These are phyloP conservation scores for Phytophthora vignae DNA, from an alignment of 352 stramenopile genomes.

Conservation along the genomic window DNA sequence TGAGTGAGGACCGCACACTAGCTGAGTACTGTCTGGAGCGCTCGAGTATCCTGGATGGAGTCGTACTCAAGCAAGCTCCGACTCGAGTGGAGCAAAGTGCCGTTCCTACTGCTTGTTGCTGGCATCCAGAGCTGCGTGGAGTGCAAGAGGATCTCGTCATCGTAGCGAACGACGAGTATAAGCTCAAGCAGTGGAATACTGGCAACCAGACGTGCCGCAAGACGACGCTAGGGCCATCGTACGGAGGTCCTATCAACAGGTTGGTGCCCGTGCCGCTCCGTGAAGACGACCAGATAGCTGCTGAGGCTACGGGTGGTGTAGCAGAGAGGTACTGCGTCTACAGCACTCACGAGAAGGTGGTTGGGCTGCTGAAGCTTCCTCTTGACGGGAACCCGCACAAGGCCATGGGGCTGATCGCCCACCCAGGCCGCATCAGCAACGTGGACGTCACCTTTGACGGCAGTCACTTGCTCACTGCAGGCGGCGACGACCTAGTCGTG, in stretches of 20 bases:
- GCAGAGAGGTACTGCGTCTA: slow-evolving; percentile 82
- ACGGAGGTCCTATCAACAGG: slow-evolving; percentile 89
- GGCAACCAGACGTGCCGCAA: slow-evolving; percentile 92
- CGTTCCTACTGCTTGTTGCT: slow-evolving; percentile 90
- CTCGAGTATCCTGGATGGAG: slow-evolving; percentile 87
- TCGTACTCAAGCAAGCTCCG: slow-evolving; percentile 78
- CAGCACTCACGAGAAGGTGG: slow-evolving; percentile 85
- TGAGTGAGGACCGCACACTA: slow-evolving; percentile 87
- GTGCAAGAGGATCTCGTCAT: slow-evolving; percentile 91
- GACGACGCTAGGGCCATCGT: slow-evolving; percentile 91
- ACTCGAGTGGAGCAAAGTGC: slow-evolving; percentile 87
- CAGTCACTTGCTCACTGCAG: slow-evolving; percentile 88
- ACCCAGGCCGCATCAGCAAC: slow-evolving; percentile 89
- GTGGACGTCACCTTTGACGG: slow-evolving; percentile 89
- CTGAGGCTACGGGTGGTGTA: slow-evolving; percentile 26
- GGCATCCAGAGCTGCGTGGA: slow-evolving; percentile 83
- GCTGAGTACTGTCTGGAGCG: slow-evolving; percentile 91
- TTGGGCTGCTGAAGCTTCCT: slow-evolving; percentile 88
- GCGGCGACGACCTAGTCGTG: slow-evolving; percentile 89
- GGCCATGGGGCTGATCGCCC: slow-evolving; percentile 93
- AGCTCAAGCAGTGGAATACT: slow-evolving; percentile 94
- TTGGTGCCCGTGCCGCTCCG: slow-evolving; percentile 71
- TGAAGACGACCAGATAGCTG: slow-evolving; percentile 26
- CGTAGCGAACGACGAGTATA: slow-evolving; percentile 93
- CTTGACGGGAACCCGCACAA: slow-evolving; percentile 94